Conservation (phyloP, 345 rosid genomes). For the Ceriops tagal region DNA sequence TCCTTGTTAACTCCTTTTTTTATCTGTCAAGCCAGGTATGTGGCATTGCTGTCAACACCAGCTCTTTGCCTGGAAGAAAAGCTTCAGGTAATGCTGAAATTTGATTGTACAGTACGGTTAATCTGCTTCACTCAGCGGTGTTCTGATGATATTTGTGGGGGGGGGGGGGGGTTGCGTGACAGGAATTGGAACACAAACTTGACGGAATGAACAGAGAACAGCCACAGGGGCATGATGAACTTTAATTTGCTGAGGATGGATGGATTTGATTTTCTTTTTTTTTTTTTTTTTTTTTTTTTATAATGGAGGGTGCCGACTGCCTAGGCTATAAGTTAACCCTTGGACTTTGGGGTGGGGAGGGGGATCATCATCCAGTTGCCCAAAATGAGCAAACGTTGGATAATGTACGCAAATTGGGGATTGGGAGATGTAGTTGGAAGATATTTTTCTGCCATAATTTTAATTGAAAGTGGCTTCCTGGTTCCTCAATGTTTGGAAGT, state of each 20-base stretch:
- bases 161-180: not conserved
- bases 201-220: slow-evolving; percentile 58
- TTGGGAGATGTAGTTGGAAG: too few species aligned
- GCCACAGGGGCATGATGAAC: slow-evolving; percentile 70
- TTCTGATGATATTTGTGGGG: not conserved
- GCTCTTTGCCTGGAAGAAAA: slow-evolving; percentile 68
- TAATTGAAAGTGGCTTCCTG: too few species aligned
- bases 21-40: slow-evolving; percentile 50
- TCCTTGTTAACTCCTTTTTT: slow-evolving; percentile 1
- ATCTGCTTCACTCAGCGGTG: not conserved
- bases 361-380: too few species aligned
- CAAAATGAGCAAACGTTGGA: too few species aligned
- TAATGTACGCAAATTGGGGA: too few species aligned
- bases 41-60: slow-evolving; percentile 67
- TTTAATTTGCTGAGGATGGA: slow-evolving; percentile 22
- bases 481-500: too few species aligned
- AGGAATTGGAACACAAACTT: slow-evolving; percentile 77
- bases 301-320: slow-evolving; percentile 45
- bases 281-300: not conserved
- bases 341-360: not conserved
- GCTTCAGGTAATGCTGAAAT: slow-evolving; percentile 50
- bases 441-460: too few species aligned
- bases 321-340: not conserved
- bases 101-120: not conserved
- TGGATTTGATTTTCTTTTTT: too few species aligned